Evolutionary conservation across 179 eudicot genomes (phyloP).

Genomic region (Carnegiea gigantea): DNA sequence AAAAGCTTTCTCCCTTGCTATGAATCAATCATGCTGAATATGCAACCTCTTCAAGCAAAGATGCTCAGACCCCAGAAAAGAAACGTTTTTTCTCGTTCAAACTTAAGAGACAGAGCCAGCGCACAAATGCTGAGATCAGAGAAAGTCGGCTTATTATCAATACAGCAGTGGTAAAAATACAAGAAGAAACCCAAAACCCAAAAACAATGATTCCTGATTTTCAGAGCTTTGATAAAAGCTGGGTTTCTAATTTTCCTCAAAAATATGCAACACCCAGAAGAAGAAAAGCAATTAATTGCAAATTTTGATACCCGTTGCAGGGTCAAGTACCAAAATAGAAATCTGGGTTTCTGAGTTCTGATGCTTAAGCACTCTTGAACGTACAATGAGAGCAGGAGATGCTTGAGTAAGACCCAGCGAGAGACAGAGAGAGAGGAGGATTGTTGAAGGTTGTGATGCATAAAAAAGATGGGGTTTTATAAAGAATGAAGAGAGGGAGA

Average conservation of each 20-base stretch:
- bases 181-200: background rate
- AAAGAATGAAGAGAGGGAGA: background rate
- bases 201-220: constrained; percentile 21
- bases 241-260: constrained; percentile 26
- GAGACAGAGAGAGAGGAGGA: background rate
- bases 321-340: constrained; percentile 15
- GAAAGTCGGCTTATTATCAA: background rate
- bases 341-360: constrained; percentile 22
- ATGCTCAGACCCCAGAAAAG: no score
- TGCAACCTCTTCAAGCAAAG: no score
- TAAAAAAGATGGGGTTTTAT: background rate
- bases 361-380: background rate
- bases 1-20: constrained; percentile 10
- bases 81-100: no score
- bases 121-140: no score
- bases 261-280: constrained; percentile 1
- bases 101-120: background rate
- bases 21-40: constrained; percentile 20
- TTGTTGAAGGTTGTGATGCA: background rate
- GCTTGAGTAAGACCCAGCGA: constrained; percentile 2
- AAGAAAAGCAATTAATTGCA: background rate
- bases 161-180: background rate
- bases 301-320: background rate
- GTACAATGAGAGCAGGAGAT: constrained; percentile 1
- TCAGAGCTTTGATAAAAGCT: constrained; percentile 33